Conservation (phyloP, 1,284 basidiomycete species). For the Sporisorium exsertum region DNA sequence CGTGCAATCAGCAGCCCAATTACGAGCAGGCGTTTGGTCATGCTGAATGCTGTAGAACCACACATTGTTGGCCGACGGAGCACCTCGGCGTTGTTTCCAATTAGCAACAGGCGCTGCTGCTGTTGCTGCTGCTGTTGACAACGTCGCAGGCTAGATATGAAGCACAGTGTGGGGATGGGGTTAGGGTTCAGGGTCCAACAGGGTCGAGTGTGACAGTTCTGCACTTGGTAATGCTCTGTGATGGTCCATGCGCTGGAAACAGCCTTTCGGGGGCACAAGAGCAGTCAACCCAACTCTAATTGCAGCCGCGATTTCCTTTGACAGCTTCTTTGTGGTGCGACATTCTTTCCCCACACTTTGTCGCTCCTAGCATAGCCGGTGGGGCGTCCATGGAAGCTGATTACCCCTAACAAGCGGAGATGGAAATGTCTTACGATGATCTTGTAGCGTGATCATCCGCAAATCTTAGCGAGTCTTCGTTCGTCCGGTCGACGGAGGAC, state of each 20-base stretch:
- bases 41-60: constrained; percentile 1
- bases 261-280: background rate
- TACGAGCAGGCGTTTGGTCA: constrained; percentile 11
- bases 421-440: background rate
- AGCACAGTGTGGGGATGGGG: background rate
- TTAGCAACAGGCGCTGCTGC: too few relatives aligned
- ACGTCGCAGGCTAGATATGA: background rate
- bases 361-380: too few relatives aligned
- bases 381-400: too few relatives aligned
- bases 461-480: background rate
- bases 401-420: too few relatives aligned
- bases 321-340: too few relatives aligned
- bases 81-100: too few relatives aligned
- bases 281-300: background rate
- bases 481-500: too few relatives aligned
- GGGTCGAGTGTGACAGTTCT: background rate
- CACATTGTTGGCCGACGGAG: background rate
- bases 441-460: background rate
- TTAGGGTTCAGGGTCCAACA: background rate
- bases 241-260: background rate
- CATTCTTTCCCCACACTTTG: background rate
- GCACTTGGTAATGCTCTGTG: background rate
- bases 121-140: background rate
- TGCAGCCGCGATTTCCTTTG: too few relatives aligned
- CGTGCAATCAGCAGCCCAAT: background rate